Base-by-base conservation (phyloP, 352 stramenopile species). In the Globisporangium solare region DNA sequence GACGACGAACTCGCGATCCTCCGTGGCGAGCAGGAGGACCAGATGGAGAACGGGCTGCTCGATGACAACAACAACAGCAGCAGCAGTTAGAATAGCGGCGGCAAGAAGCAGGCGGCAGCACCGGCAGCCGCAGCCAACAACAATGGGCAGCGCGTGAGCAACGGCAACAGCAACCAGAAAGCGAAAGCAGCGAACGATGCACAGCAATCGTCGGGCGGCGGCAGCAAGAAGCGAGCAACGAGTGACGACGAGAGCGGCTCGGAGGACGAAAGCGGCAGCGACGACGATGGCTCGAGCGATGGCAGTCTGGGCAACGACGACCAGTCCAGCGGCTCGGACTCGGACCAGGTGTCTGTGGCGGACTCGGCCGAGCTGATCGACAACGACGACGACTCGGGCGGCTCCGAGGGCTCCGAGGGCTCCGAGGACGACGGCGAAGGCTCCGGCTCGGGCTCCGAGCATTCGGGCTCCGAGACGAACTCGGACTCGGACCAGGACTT, bases 1-100 rank as follows among this genome's bases (percentile, higher is more conserved):
- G 89, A 97, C 52, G 89, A 98, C 57, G 88, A 98, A 61, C 65
- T 96, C 35, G 72, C 75, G 41, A 91, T 97, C 54, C 58, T 97
- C 54, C 74, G 88, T n/a, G 81, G 82, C 42, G 80, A 96, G 45
- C 85, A 96, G 50, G 80, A 96, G 49, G 83, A 95, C 46, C 74
- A 86, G 45, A 76, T 83, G 42, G 83, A 92, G 18, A 74, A 62
- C 45, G 76, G 75, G 39, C 73, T 90, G 60, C 52, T 87, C 35
- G 73, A 79, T 40, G 42, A 58, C 1, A 67, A 64, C 47, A 64
- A 77, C 40, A 71, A 58, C 54, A 71, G 66, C 65, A 79, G 68
- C 58, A 74, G 89, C 70, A 35, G 7, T 6, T 6, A 35, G 27
- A 35, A 35, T 3, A 35, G 10, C 27, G 27, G 27, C 7, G 5